Evolutionary conservation across 1,139 yeast species (phyloP).

Genomic region (Saccharomyces hybrid): DNA sequence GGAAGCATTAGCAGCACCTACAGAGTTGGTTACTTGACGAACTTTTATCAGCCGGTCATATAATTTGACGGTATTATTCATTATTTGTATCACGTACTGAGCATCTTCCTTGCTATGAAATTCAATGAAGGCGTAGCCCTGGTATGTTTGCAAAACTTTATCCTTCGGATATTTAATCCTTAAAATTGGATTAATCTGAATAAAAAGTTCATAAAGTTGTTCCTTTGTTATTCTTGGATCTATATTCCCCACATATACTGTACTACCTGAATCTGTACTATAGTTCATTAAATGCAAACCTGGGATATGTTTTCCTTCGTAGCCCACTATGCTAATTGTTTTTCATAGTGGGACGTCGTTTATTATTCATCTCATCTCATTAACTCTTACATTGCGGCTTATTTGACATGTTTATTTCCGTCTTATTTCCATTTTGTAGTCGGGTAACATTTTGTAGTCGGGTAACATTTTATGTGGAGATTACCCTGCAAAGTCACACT

Average conservation of each 20-base stretch:
- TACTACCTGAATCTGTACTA: conserved; percentile 47
- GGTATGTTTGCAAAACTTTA: conserved; percentile 59
- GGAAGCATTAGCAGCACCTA: conserved; percentile 10
- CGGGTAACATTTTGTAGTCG: neutral
- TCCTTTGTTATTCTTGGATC: conserved; percentile 66
- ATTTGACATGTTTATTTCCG: neutral
- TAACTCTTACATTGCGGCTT: no score
- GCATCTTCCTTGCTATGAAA: conserved; percentile 56
- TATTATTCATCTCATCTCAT: no score
- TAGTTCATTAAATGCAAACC: neutral
- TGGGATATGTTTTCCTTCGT: neutral
- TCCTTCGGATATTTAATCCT: conserved; percentile 74
- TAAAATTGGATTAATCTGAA: conserved; percentile 78
- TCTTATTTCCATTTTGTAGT: conserved; percentile 3
- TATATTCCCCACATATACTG: conserved; percentile 78
- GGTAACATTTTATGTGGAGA: neutral
- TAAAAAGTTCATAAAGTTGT: conserved; percentile 67
- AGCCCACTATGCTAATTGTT: neutral
- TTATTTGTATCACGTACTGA: conserved; percentile 58
- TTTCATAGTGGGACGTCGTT: no score
- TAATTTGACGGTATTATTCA: conserved; percentile 46
- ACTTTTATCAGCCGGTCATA: conserved; percentile 60
- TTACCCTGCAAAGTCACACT: no score
- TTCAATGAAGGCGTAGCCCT: conserved; percentile 87
- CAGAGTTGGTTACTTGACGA: conserved; percentile 32